Base-by-base conservation (phyloP, 2,329 filamentous ascomycete species). In the Plectosphaerella plurivora region DNA sequence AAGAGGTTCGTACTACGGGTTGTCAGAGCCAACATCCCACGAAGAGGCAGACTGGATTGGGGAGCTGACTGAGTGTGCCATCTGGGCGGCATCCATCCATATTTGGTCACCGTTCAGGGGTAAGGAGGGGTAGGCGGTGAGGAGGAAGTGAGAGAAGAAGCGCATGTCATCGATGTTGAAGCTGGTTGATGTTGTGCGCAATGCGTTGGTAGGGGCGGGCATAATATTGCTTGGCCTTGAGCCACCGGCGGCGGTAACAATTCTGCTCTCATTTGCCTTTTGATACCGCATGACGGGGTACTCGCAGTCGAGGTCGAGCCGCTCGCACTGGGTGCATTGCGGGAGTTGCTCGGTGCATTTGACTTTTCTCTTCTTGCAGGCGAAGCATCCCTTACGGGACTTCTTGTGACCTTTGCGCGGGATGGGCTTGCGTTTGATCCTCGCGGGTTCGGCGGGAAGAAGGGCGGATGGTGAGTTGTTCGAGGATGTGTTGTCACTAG, bases 141-240 rank as follows among this genome's bases (percentile, higher is more conserved):
- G 63, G 9, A 81, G 56, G 56, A 79, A 81, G 56, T 81, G 77
- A 49, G 78, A 74, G 57, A 80, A 80, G 61, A 78, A 77, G 18
- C 74, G 68, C 61, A 81, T 68, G 52, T 81, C 76, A 35, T 73
- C 63, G 15, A 68, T 59, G 35, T 66, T 67, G 54, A 76, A 78
- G 22, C 20, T n/a, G 12, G 25, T 39, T 10, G 24, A 18, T 15
- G 7, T 41, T 4, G 35, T 15, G 24, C 33, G 51, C 37, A n/a
- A 15, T 2, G n/a, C 44, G 14, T 46, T 46, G n/a, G 20, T 10
- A 61, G 54, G 37, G 53, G 52, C 12, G 52, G 53, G n/a, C 54
- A 52, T 45, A 60, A 41, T 4, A 56, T 16, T 37, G 52, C 50
- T 57, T 5, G n/a, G 5, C 18, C 41, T 44, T 18, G n/a, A 12